A percentile compares a stretch with the other conserved stretches of the same genome.
Evolutionary conservation across 495 filamentous ascomycete genomes (phyloP).

Genomic region (Talaromyces ruber): DNA sequence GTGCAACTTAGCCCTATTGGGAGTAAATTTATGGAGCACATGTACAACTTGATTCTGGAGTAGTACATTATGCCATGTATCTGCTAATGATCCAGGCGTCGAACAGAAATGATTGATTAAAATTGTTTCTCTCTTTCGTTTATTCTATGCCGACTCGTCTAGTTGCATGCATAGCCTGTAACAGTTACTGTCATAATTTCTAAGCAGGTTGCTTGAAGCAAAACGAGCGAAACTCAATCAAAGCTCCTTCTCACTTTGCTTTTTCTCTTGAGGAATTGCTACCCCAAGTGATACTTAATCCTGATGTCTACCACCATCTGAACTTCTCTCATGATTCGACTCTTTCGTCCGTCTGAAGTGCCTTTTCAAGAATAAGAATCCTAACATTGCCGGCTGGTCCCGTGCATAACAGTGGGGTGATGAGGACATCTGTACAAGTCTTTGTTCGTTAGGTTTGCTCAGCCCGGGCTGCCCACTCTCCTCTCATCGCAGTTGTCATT

Average conservation of each 20-base stretch:
- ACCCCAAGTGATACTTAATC: not conserved
- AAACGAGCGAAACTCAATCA: not conserved
- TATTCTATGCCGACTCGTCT: not conserved
- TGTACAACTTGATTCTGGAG: not conserved
- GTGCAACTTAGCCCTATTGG: not conserved
- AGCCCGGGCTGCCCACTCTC: not conserved
- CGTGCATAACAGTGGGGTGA: not conserved
- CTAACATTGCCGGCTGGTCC: not conserved
- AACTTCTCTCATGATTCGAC: not conserved
- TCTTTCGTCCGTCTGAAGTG: not conserved
- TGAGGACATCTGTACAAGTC: not conserved
- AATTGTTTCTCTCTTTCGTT: not conserved
- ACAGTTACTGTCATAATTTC: not conserved
- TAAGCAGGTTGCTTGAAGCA: not conserved
- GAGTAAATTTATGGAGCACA: not conserved
- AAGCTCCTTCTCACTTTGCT: not conserved
- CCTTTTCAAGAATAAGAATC: not conserved
- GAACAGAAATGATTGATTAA: not conserved
- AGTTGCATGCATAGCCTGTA: not conserved
- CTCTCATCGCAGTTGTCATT: not conserved
- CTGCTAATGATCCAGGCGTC: not conserved
- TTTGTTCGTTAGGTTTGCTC: not conserved
- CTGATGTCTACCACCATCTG: not conserved
- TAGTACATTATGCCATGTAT: not conserved
- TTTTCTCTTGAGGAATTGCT: not conserved